Conservation (phyloP, 1,284 basidiomycete species). For the Cryptococcus amylolentus region DNA sequence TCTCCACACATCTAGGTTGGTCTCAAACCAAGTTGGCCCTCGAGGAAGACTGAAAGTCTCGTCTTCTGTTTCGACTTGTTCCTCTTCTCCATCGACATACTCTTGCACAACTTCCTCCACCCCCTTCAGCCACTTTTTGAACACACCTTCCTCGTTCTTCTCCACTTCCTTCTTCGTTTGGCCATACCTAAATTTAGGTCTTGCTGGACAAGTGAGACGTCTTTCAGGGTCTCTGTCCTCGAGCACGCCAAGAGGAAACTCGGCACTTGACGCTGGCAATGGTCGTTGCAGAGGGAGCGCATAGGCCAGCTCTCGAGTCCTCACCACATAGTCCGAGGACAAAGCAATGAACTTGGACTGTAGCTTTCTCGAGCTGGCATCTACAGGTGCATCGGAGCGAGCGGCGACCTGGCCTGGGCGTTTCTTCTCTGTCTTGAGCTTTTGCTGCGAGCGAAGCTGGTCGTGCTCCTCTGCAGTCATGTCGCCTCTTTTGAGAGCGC, state of each 20-base stretch:
- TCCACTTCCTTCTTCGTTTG: slow-evolving; percentile 84
- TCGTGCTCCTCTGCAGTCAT: slow-evolving; percentile 33
- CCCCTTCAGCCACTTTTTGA: slow-evolving; percentile 67
- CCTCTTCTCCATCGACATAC: slow-evolving; percentile 53
- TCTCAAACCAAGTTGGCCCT: slow-evolving; percentile 68
- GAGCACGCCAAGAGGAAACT: slow-evolving; percentile 49
- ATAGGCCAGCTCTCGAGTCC: slow-evolving; percentile 60
- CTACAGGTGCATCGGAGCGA: slow-evolving; percentile 4
- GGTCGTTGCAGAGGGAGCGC: slow-evolving; percentile 60
- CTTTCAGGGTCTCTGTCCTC: slow-evolving; percentile 32
- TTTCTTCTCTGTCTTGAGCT: slow-evolving; percentile 14
- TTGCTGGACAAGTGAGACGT: slow-evolving; percentile 58
- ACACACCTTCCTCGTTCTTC: slow-evolving; percentile 72
- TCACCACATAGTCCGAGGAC: slow-evolving; percentile 61
- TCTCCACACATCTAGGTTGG: slow-evolving; percentile 87
- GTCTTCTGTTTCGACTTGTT: slow-evolving; percentile 11
- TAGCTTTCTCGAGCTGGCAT: slow-evolving; percentile 44
- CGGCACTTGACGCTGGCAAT: slow-evolving; percentile 53
- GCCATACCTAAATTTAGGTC: slow-evolving; percentile 78
- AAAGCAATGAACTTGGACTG: slow-evolving; percentile 70
- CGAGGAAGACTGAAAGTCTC: slow-evolving; percentile 23
- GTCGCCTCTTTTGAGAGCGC: slow-evolving; percentile 78
- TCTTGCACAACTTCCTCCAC: slow-evolving; percentile 59
- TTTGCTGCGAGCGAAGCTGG: slow-evolving; percentile 6
- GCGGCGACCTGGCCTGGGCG: slow-evolving; percentile 3